Evolutionary conservation across 2,329 filamentous ascomycete species (phyloP).

Genomic region (Canariomyces notabilis): DNA sequence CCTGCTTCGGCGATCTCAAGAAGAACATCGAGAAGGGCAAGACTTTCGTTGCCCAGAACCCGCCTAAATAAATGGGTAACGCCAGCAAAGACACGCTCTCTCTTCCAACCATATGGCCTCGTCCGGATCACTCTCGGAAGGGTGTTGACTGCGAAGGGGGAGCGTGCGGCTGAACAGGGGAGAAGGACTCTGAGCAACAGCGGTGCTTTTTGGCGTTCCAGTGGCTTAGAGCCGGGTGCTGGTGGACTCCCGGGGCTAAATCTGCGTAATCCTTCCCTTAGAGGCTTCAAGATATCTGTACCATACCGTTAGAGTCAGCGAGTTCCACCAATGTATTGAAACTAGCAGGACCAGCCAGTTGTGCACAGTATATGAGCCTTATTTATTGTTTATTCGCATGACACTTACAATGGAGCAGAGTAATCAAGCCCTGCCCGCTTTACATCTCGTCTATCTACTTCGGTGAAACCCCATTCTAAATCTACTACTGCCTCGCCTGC

Average conservation of each 20-base stretch:
- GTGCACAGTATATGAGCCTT: no score
- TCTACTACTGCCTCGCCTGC: neutral
- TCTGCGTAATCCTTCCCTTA: neutral
- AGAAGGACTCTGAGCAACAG: neutral
- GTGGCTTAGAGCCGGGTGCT: neutral
- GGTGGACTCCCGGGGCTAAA: neutral
- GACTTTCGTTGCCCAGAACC: slow-evolving; percentile 54
- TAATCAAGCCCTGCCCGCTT: no score
- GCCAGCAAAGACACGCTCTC: neutral
- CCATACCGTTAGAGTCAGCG: neutral
- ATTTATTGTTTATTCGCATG: no score
- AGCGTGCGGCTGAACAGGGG: neutral
- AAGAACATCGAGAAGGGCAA: slow-evolving; percentile 95
- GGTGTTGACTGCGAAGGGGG: neutral
- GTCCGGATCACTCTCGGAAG: neutral
- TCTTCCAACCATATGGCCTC: neutral
- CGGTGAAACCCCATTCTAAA: neutral
- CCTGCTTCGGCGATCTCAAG: slow-evolving; percentile 76
- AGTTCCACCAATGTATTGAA: neutral
- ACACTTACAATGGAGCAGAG: no score
- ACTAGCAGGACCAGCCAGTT: no score
- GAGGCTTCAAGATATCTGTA: neutral
- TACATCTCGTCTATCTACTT: neutral
- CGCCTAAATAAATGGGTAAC: slow-evolving; percentile 46
- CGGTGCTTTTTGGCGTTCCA: neutral